phyloP scores from a whole-genome alignment of 2,329 filamentous ascomycete genomes.

The Colletotrichum gigasporum region DNA sequence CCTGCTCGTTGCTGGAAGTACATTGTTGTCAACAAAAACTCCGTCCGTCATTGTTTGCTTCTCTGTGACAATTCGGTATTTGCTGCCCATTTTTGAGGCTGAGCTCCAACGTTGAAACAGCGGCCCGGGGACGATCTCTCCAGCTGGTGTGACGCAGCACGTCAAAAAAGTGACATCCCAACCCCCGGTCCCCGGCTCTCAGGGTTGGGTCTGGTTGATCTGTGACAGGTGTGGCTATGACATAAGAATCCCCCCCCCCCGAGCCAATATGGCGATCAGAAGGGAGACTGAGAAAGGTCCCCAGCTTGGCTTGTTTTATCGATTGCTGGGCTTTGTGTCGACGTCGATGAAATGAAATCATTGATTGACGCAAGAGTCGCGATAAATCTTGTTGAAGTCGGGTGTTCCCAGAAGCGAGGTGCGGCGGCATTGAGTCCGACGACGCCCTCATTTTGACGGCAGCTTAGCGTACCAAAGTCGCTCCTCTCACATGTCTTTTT shows the following conservation, averaged over 20 bases:
- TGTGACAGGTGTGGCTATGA: conserved; percentile 1
- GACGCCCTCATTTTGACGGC: not conserved
- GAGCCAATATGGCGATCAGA: not conserved
- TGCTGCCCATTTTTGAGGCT: not conserved
- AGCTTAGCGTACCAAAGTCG: not conserved
- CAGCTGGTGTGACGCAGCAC: not conserved
- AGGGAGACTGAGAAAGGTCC: not conserved
- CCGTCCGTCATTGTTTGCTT: too few relatives aligned
- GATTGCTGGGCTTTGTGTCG: too few relatives aligned
- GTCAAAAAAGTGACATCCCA: conserved; percentile 2
- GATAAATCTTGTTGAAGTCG: too few relatives aligned
- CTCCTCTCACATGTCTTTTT: not conserved
- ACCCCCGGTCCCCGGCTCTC: not conserved
- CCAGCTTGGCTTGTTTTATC: too few relatives aligned
- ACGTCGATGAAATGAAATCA: not conserved
- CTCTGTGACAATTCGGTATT: too few relatives aligned
- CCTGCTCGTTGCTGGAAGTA: not conserved
- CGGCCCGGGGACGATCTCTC: conserved; percentile 1
- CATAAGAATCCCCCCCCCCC: conserved; percentile 8
- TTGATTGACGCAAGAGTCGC: too few relatives aligned
- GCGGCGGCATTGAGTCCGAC: too few relatives aligned
- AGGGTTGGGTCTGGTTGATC: conserved; percentile 7
- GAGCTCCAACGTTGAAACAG: conserved; percentile 20
- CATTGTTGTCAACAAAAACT: too few relatives aligned
- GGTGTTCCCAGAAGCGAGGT: too few relatives aligned